Base-by-base conservation (phyloP, 1,284 basidiomycete genomes). In the Trichosporon ovoides region DNA sequence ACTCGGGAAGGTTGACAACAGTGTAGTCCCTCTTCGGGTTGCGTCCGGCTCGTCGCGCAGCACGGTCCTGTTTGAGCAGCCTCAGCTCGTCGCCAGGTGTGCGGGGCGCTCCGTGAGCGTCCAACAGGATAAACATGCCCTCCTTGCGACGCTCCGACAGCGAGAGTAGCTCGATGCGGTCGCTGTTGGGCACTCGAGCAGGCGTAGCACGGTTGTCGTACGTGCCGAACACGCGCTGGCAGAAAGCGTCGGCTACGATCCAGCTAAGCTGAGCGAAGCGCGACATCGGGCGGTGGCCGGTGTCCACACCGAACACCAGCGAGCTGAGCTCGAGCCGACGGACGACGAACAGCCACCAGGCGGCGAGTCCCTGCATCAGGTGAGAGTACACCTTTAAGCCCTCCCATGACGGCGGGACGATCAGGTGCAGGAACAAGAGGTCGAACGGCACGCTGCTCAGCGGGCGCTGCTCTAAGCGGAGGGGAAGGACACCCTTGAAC, bases 371-470 rank as follows among this genome's bases (percentile, higher is more conserved):
- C 53, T 63, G 67, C 36, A 63, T 66, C 11, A 58, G 40, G 3
- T 66, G 61, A 31, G 64, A 61, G 18, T 59, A 52, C 4, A 69
- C 88, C 50, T 85, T 81, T 77, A 93, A 84, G 66, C 86, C 83
- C 48, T 85, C 83, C 78, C 91, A 82, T 2, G 88, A 89, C 62
- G 88, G 86, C 0, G 91, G 91, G 20, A 94, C 75, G 40, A 87
- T 84, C 46, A 93, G 78, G 69, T 93, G 89, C 20, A 95, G 79
- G 78, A 91, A 87, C 19, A 97, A 75, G 11, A 96, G 81, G 73
- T 98, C 94, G 55, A 96, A 79, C 0, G 94, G 93, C 7, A 95
- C 85, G 51, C 86, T 71, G 1, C 70, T 67, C 24, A 76, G 53
- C 0, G 74, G 70, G 3, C 63, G 63, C 80, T 74, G 38, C 68